A percentile compares a stretch with the other conserved stretches of the same genome.
These are phyloP conservation scores for Pleurotus pulmonarius DNA, from an alignment of 768 basidiomycete species.

Conservation along the genomic window DNA sequence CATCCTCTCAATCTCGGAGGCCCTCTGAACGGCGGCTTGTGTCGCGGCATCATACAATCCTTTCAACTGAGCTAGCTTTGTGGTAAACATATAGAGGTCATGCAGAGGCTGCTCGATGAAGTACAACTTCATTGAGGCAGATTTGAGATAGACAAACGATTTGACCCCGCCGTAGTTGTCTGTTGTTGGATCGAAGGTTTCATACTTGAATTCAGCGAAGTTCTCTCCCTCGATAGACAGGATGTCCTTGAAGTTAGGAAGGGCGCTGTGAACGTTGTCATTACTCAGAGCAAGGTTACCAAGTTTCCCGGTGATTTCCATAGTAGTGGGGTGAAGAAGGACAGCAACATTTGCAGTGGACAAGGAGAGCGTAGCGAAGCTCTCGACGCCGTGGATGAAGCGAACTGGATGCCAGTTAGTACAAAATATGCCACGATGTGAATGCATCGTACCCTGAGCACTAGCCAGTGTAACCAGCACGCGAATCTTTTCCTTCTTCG, in stretches of 20 bases:
- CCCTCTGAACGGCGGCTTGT: conserved; percentile 86
- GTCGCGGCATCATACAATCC: conserved; percentile 93
- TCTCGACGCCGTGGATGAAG: conserved; percentile 66
- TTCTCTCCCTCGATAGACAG: conserved; percentile 93
- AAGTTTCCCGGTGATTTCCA: conserved; percentile 76
- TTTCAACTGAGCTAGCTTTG: conserved; percentile 87
- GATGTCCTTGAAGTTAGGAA: conserved; percentile 75
- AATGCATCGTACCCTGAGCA: conserved; percentile 57
- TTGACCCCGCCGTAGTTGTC: conserved; percentile 75
- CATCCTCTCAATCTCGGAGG: conserved; percentile 92
- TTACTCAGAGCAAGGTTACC: conserved; percentile 83
- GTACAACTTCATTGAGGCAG: conserved; percentile 88
- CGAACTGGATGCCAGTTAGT: conserved; percentile 45
- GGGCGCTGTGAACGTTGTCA: conserved; percentile 48
- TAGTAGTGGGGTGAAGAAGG: conserved; percentile 63
- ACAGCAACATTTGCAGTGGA: conserved; percentile 88
- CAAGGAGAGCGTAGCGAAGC: conserved; percentile 81
- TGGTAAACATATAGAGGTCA: conserved; percentile 77
- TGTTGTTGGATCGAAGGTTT: conserved; percentile 78
- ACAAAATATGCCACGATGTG: no score
- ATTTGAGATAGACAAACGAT: conserved; percentile 73
- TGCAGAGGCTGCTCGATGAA: conserved; percentile 92
- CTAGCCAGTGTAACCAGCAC: conserved; percentile 82
- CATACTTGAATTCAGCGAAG: conserved; percentile 91
- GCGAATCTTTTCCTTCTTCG: conserved; percentile 57